Conservation (phyloP, 306 rosid genomes). For the Luffa acutangula region DNA sequence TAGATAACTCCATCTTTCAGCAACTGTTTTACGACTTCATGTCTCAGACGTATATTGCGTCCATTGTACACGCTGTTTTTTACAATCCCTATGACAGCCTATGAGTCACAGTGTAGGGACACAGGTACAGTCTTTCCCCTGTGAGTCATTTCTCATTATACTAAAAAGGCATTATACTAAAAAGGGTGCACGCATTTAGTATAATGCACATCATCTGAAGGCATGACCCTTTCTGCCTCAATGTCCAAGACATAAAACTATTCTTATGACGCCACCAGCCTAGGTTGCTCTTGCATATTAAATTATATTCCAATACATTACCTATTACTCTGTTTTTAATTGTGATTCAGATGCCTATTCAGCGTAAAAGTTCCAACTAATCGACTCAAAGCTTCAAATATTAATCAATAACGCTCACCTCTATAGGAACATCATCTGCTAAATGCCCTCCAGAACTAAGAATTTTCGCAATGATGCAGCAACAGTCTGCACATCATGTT, state of each 20-base stretch:
- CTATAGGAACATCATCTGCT: slow-evolving; percentile 82
- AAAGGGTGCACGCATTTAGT: not conserved
- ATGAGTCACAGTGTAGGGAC: too few species aligned
- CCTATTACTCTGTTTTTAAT: not conserved
- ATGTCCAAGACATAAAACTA: not conserved
- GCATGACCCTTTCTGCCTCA: not conserved
- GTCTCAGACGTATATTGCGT: too few species aligned
- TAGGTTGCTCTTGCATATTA: not conserved
- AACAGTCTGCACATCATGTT: slow-evolving; percentile 90
- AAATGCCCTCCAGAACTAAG: slow-evolving; percentile 83
- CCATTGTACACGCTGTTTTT: too few species aligned
- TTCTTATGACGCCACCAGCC: not conserved
- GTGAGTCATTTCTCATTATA: too few species aligned
- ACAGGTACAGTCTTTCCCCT: too few species aligned
- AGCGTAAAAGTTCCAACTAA: not conserved
- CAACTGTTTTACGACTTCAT: too few species aligned
- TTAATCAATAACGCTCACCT: slow-evolving; percentile 34
- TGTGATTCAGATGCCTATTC: not conserved
- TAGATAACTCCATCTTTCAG: too few species aligned
- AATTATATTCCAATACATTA: not conserved
- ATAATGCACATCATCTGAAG: not conserved
- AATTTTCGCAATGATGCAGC: slow-evolving; percentile 88
- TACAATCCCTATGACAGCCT: too few species aligned
- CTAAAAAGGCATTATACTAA: not conserved
- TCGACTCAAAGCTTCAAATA: not conserved